phyloP scores from a whole-genome alignment of 2,329 filamentous ascomycete genomes.

The Moelleriella libera region DNA sequence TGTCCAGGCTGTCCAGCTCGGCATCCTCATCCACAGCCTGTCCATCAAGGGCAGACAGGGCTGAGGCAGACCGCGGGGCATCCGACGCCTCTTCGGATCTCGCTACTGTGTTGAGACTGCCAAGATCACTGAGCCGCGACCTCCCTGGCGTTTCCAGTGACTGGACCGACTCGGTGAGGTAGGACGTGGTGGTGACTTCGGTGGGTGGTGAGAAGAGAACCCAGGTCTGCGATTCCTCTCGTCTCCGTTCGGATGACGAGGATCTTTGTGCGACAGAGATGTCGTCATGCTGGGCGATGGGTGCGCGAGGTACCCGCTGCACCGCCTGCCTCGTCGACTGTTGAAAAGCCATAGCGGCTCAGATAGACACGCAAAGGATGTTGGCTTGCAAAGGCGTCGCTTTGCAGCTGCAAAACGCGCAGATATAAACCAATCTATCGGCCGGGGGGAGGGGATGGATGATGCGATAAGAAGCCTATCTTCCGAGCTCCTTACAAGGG shows the following conservation, averaged over 20 bases:
- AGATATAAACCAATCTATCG: neutral
- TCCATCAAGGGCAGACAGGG: conserved; percentile 20
- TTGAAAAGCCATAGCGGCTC: conserved; percentile 39
- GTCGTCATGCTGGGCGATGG: conserved; percentile 22
- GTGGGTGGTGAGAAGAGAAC: conserved; percentile 77
- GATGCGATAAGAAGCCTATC: conserved; percentile 3
- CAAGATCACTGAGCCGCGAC: conserved; percentile 67
- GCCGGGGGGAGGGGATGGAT: neutral
- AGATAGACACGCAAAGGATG: neutral
- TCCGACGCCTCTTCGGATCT: conserved; percentile 40
- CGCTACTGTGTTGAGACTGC: conserved; percentile 57
- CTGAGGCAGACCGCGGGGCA: conserved; percentile 21
- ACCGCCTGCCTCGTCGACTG: conserved; percentile 40
- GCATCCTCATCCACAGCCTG: conserved; percentile 46
- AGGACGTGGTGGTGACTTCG: conserved; percentile 47
- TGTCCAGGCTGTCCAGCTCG: conserved; percentile 86
- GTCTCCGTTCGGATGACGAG: conserved; percentile 15
- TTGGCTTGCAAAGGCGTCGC: neutral
- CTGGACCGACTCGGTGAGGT: conserved; percentile 53
- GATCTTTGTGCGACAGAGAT: conserved; percentile 9
- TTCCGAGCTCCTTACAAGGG: neutral
- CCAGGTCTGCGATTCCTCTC: conserved; percentile 82
- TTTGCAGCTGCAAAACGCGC: neutral
- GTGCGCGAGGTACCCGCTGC: conserved; percentile 30
- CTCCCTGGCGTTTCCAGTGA: conserved; percentile 51